A percentile compares a stretch with the other conserved stretches of the same genome.
These are phyloP conservation scores for Baorangia bicolor DNA, from an alignment of 768 basidiomycete species.

Conservation along the genomic window DNA sequence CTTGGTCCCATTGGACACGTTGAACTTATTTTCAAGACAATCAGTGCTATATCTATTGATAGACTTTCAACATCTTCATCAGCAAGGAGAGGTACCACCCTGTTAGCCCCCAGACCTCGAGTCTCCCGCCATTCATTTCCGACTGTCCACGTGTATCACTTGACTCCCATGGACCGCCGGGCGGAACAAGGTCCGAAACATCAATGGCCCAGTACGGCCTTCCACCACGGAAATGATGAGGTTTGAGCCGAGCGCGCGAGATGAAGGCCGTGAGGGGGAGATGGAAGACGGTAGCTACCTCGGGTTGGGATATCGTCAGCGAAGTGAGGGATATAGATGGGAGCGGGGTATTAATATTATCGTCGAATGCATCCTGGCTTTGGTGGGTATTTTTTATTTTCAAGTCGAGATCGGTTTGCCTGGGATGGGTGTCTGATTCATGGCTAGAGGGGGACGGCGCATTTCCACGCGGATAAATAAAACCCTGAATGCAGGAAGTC, in stretches of 20 bases:
- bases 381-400: neutral
- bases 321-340: constrained; percentile 57
- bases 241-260: constrained; percentile 47
- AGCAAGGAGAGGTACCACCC: constrained; percentile 76
- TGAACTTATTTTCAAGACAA: neutral
- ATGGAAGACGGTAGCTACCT: constrained; percentile 73
- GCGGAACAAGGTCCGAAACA: constrained; percentile 54
- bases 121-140: constrained; percentile 43
- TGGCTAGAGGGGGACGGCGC: neutral
- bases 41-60: constrained; percentile 31
- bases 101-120: constrained; percentile 83
- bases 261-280: constrained; percentile 57
- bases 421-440: constrained; percentile 1
- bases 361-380: neutral
- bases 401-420: neutral
- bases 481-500: constrained; percentile 33
- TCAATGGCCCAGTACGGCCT: constrained; percentile 65
- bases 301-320: constrained; percentile 53
- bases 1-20: neutral
- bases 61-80: constrained; percentile 54
- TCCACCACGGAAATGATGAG: constrained; percentile 51
- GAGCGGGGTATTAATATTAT: constrained; percentile 43
- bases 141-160: constrained; percentile 37
- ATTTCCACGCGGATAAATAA: constrained; percentile 31
- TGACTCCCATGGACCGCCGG: constrained; percentile 29